Base-by-base conservation (phyloP, 306 rosid genomes). In the Cicer pinnatifidum region DNA sequence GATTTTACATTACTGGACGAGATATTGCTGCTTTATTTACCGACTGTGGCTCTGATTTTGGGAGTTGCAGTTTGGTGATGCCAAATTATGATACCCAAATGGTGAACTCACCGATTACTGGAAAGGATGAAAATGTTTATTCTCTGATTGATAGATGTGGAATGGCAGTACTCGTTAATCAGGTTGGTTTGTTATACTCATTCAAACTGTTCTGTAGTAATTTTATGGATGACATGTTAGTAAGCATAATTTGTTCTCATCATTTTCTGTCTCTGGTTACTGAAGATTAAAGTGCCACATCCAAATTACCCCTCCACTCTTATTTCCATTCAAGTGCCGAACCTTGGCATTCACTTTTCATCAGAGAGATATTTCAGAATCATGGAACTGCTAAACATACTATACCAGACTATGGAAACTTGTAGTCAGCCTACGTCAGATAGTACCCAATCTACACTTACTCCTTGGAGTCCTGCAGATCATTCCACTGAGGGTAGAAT, bases 71-170 rank as follows among this genome's bases (percentile, higher is more conserved):
- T 69, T 58, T 85, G 72, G 85, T 80, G 38, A 68, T 58, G 64
- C 82, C 85, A 70, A 77, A 51, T 65, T 16, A 80, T 85, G 87
- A 78, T 71, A 62, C 60, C 75, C 84, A 83, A 51, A 65, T 63
- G 47, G 54, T 65, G 61, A 61, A 40, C 71, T 82, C 89, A 62
- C 74, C 88, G 65, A 44, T 28, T 40, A 59, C 59, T 5, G 60
- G 78, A 45, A 72, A 78, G 50, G 77, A 65, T 77, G 88, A 81
- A 72, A 87, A 72, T 71, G 82, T 82, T 46, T 91, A 76, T 81
- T 78, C 94, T 71, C 88, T 94, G n/a, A 75, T 94, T 84, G 99
- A 94, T 84, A 86, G 94, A 83, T 91, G 93, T 88, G 99, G 99
- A 78, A 91, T 89, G 90, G 97, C 93, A 33, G 96, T 94, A 39